Percentiles rank a stretch among this genome's conserved stretches.
phyloP scores from a whole-genome alignment of 2,329 filamentous ascomycete species.

The Colletotrichum tofieldiae region DNA sequence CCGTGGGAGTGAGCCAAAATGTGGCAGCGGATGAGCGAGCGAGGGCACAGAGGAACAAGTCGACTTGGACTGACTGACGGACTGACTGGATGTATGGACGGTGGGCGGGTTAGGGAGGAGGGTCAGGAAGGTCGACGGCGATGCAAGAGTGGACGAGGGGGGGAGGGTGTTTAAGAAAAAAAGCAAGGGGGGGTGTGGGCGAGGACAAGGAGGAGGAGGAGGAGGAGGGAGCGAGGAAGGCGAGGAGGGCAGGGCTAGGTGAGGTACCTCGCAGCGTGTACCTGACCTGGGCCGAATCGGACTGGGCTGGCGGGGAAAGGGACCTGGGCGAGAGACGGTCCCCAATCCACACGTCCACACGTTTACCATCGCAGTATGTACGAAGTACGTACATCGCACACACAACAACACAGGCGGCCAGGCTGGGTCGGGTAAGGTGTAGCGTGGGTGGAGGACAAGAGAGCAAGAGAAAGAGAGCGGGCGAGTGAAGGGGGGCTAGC shows the following conservation, averaged over 20 bases:
- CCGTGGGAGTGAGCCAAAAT: slow-evolving; percentile 31
- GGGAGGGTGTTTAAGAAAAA: slow-evolving; percentile 38
- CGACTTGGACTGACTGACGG: slow-evolving; percentile 13
- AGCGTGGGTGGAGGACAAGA: slow-evolving; percentile 19
- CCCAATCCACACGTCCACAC: slow-evolving; percentile 7
- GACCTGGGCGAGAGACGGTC: slow-evolving; percentile 7
- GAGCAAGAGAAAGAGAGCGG: slow-evolving; percentile 10
- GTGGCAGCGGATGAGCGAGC: slow-evolving; percentile 40
- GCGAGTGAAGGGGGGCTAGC: slow-evolving; percentile 15
- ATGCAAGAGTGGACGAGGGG: slow-evolving; percentile 18
- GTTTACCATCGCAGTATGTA: not conserved
- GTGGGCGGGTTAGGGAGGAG: slow-evolving; percentile 3
- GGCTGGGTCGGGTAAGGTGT: slow-evolving; percentile 9
- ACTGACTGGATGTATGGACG: slow-evolving; percentile 13
- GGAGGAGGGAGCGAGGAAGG: slow-evolving; percentile 5
- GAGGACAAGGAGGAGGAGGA: not conserved
- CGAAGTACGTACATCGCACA: no score
- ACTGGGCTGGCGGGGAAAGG: slow-evolving; percentile 11
- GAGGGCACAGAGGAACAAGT: slow-evolving; percentile 32
- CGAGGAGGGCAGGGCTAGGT: slow-evolving; percentile 4
- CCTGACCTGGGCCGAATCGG: slow-evolving; percentile 17
- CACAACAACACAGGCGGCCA: slow-evolving; percentile 1
- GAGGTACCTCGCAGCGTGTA: slow-evolving; percentile 10
- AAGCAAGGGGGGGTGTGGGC: slow-evolving; percentile 26
- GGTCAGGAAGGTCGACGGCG: slow-evolving; percentile 2